These are phyloP conservation scores for Sordaria brevicollis DNA, from an alignment of 495 filamentous ascomycete genomes.

Conservation along the genomic window DNA sequence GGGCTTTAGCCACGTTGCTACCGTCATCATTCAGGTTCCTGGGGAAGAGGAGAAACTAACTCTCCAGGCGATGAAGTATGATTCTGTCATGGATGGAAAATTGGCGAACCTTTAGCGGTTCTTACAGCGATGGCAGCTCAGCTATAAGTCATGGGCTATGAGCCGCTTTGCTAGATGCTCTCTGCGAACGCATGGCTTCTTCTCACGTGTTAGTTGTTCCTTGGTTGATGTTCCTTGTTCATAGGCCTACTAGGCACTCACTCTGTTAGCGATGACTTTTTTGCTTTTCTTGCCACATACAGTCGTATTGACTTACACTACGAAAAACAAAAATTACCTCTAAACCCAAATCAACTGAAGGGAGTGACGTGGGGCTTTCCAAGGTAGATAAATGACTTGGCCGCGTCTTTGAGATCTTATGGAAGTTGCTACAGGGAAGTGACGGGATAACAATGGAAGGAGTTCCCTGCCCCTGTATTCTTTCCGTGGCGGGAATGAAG, in stretches of 20 bases:
- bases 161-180: background rate
- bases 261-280: background rate
- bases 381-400: background rate
- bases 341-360: too few relatives aligned
- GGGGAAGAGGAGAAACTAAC: constrained; percentile 21
- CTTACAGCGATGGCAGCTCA: background rate
- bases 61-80: constrained; percentile 29
- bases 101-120: background rate
- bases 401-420: background rate
- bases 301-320: too few relatives aligned
- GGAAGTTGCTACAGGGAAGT: background rate
- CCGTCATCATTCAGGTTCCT: constrained; percentile 19
- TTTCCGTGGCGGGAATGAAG: background rate
- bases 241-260: background rate
- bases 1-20: constrained; percentile 10
- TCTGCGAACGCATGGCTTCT: too few relatives aligned
- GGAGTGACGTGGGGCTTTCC: too few relatives aligned
- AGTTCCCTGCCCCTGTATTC: background rate
- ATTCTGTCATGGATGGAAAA: background rate
- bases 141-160: background rate
- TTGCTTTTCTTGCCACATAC: background rate
- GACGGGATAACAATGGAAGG: background rate
- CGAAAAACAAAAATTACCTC: too few relatives aligned
- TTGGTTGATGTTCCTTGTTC: too few relatives aligned
- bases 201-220: too few relatives aligned